Percentiles rank a stretch among this genome's conserved stretches.
phyloP scores from a whole-genome alignment of 2,329 filamentous ascomycete genomes.

The Seiridium unicorne region DNA sequence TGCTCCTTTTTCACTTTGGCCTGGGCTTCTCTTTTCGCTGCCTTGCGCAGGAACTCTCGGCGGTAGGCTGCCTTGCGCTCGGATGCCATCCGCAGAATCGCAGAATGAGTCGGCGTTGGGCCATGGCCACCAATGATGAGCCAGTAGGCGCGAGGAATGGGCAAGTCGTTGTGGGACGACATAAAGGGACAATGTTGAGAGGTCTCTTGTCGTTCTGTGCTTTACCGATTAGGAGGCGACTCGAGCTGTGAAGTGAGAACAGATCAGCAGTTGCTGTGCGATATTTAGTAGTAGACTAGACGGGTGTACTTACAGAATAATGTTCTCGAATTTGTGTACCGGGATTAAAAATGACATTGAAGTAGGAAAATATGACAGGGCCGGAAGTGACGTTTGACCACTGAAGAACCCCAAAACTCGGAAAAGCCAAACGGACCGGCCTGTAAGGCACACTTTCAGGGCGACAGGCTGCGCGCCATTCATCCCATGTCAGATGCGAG shows the following conservation, averaged over 20 bases:
- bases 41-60: neutral
- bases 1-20: neutral
- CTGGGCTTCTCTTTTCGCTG: neutral
- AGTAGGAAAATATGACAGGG: too few species aligned
- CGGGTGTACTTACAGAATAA: too few species aligned
- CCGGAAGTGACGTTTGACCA: too few species aligned
- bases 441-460: too few species aligned
- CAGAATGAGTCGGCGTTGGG: conserved; percentile 6
- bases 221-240: neutral
- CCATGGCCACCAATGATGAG: conserved; percentile 12
- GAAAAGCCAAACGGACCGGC: too few species aligned
- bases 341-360: too few species aligned
- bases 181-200: neutral
- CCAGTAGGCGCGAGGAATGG: conserved; percentile 12
- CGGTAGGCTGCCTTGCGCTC: conserved; percentile 17
- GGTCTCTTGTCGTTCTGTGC: neutral
- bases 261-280: neutral
- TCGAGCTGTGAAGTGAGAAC: neutral
- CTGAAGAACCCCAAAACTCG: too few species aligned
- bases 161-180: neutral
- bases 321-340: too few species aligned
- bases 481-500: too few species aligned
- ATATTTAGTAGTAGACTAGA: too few species aligned
- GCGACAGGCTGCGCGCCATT: too few species aligned
- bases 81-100: conserved; percentile 12